Conservation (phyloP, 2,329 filamentous ascomycete species). For the Xylaria sp. region DNA sequence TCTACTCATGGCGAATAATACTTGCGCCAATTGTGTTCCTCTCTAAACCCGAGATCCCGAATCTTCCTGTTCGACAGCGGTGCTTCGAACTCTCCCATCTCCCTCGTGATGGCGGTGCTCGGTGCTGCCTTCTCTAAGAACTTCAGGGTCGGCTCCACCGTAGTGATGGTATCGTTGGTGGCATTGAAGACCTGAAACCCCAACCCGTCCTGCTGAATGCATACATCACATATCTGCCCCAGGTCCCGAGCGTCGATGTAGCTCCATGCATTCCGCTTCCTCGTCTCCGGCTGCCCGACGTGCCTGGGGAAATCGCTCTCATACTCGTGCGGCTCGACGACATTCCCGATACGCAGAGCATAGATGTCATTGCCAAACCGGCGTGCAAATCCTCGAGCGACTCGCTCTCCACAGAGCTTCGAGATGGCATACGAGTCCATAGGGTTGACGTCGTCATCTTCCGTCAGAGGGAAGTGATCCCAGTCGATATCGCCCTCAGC, state of each 20-base stretch:
- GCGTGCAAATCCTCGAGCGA: slow-evolving; percentile 66
- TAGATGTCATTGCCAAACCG: slow-evolving; percentile 70
- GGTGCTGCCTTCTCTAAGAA: slow-evolving; percentile 64
- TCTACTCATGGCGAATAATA: slow-evolving; percentile 28
- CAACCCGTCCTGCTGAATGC: slow-evolving; percentile 63
- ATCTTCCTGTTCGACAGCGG: slow-evolving; percentile 71
- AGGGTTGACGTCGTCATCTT: slow-evolving; percentile 68
- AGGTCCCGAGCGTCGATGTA: slow-evolving; percentile 72
- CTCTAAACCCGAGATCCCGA: slow-evolving; percentile 66
- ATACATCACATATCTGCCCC: slow-evolving; percentile 69
- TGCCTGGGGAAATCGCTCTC: slow-evolving; percentile 62
- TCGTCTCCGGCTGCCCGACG: slow-evolving; percentile 60
- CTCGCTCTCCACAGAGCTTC: slow-evolving; percentile 69
- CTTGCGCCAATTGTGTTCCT: slow-evolving; percentile 66
- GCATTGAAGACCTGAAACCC: slow-evolving; percentile 74
- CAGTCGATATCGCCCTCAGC: slow-evolving; percentile 68
- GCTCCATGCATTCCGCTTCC: slow-evolving; percentile 69
- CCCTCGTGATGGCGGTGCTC: slow-evolving; percentile 61
- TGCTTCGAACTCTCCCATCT: slow-evolving; percentile 69
- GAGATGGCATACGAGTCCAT: slow-evolving; percentile 71
- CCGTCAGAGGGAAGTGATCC: slow-evolving; percentile 67
- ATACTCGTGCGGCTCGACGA: slow-evolving; percentile 72
- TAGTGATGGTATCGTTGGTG: slow-evolving; percentile 71
- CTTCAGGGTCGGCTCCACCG: slow-evolving; percentile 60
- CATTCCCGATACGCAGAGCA: slow-evolving; percentile 68